phyloP scores from a whole-genome alignment of 108 stramenopile species.

The Stephanodiscus minutulus region DNA sequence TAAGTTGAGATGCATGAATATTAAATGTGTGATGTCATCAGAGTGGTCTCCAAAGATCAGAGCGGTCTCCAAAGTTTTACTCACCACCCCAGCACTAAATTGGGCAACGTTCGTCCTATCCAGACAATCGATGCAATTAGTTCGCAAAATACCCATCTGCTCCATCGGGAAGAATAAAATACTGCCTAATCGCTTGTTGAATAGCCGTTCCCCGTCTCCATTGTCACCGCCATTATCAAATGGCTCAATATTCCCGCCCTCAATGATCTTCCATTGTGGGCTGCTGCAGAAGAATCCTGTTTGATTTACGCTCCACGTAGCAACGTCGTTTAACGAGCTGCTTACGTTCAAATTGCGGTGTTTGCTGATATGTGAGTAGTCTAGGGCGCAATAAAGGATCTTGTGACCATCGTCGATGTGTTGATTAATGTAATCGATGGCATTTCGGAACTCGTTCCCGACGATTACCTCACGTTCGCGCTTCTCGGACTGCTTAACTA shows the following conservation, averaged over 20 bases:
- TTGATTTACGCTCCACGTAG: conserved; percentile 92
- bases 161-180: conserved; percentile 90
- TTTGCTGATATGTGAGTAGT: conserved; percentile 91
- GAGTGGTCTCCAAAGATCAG: no score
- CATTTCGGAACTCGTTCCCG: conserved; percentile 91
- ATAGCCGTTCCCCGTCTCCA: conserved; percentile 5
- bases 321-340: conserved; percentile 89
- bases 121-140: conserved; percentile 98
- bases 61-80: no score
- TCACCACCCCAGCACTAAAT: conserved; percentile 93
- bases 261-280: conserved; percentile 84
- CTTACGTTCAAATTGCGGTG: conserved; percentile 78
- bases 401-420: conserved; percentile 88
- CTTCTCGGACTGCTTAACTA: conserved; percentile 95
- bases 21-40: no score
- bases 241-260: conserved; percentile 72
- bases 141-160: conserved; percentile 94
- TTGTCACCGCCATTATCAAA: conserved; percentile 62
- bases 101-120: conserved; percentile 99
- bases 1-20: no score
- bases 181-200: conserved; percentile 69
- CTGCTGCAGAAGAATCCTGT: conserved; percentile 94
- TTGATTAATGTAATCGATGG: conserved; percentile 93
- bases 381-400: conserved; percentile 87
- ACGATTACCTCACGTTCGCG: conserved; percentile 93